phyloP scores from a whole-genome alignment of 208 protist species.

The Kentomonas sorsogonicus region DNA sequence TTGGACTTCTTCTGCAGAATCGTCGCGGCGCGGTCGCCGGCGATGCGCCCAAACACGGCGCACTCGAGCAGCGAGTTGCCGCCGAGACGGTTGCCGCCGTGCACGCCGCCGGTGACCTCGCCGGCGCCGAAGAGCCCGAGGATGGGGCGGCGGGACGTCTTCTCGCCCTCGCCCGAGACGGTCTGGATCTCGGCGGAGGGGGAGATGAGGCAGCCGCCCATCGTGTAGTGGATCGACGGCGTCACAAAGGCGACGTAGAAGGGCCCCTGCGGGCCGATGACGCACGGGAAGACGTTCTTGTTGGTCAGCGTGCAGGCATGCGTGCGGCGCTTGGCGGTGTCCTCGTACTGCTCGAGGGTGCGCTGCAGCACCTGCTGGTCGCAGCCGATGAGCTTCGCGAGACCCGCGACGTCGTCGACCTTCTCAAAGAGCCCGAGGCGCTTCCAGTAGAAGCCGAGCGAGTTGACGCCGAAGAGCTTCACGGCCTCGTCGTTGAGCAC shows the following conservation, averaged over 20 bases:
- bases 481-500: slow-evolving; percentile 66
- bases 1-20: slow-evolving; percentile 50
- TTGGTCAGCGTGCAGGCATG: slow-evolving; percentile 18
- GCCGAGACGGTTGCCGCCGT: slow-evolving; percentile 94
- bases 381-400: slow-evolving; percentile 63
- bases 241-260: slow-evolving; percentile 88
- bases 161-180: slow-evolving; percentile 16
- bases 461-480: slow-evolving; percentile 60
- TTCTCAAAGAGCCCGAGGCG: slow-evolving; percentile 56
- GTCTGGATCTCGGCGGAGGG: slow-evolving; percentile 65
- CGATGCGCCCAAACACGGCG: slow-evolving; percentile 64
- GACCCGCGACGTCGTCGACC: slow-evolving; percentile 34
- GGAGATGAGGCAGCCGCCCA: slow-evolving; percentile 93
- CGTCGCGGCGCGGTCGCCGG: slow-evolving; percentile 65
- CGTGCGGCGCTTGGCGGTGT: slow-evolving; percentile 20
- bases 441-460: slow-evolving; percentile 71
- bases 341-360: slow-evolving; percentile 53
- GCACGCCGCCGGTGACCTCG: slow-evolving; percentile 95
- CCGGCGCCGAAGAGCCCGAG: slow-evolving; percentile 92
- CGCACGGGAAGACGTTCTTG: slow-evolving; percentile 54
- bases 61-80: slow-evolving; percentile 95
- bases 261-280: slow-evolving; percentile 44
- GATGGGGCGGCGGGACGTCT: slow-evolving; percentile 67
- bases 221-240: slow-evolving; percentile 95
- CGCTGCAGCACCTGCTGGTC: slow-evolving; percentile 16